These are phyloP conservation scores for Trifolium pratense DNA, from an alignment of 306 rosid species.

Conservation along the genomic window DNA sequence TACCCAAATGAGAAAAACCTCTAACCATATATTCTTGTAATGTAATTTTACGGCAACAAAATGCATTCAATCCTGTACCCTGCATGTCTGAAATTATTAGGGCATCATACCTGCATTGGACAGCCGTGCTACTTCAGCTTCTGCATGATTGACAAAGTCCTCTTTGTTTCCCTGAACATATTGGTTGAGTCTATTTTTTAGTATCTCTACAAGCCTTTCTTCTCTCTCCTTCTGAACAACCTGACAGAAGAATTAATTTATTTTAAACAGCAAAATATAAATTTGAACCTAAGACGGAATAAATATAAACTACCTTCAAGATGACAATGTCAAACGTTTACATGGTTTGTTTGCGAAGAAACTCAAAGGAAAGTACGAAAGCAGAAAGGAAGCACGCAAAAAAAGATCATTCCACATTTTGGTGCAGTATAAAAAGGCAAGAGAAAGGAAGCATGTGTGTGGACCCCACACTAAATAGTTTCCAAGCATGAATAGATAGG, in stretches of 20 bases:
- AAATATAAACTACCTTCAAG: constrained; percentile 9
- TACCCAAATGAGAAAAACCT: constrained; percentile 27
- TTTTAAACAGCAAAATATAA: constrained; percentile 34
- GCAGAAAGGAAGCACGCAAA: not conserved
- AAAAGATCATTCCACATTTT: too few species aligned
- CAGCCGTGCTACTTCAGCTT: constrained; percentile 83
- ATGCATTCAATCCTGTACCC: constrained; percentile 4
- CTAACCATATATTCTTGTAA: constrained; percentile 28
- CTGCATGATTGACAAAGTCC: constrained; percentile 69
- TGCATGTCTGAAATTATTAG: constrained; percentile 25
- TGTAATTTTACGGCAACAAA: constrained; percentile 32
- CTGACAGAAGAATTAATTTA: constrained; percentile 55
- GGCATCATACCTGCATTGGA: constrained; percentile 82
- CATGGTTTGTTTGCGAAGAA: not conserved
- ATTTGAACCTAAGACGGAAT: constrained; percentile 32
- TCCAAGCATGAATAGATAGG: too few species aligned
- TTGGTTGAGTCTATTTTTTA: constrained; percentile 75
- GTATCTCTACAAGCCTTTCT: constrained; percentile 78
- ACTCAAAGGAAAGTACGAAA: not conserved
- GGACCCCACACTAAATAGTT: too few species aligned
- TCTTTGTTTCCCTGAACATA: constrained; percentile 87
- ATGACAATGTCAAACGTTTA: constrained; percentile 5
- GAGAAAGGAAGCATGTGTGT: too few species aligned
- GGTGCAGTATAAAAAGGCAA: too few species aligned
- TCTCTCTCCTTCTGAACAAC: constrained; percentile 94